These are phyloP conservation scores for Stereum hirsutum DNA, from an alignment of 1,284 basidiomycete genomes.

Conservation along the genomic window DNA sequence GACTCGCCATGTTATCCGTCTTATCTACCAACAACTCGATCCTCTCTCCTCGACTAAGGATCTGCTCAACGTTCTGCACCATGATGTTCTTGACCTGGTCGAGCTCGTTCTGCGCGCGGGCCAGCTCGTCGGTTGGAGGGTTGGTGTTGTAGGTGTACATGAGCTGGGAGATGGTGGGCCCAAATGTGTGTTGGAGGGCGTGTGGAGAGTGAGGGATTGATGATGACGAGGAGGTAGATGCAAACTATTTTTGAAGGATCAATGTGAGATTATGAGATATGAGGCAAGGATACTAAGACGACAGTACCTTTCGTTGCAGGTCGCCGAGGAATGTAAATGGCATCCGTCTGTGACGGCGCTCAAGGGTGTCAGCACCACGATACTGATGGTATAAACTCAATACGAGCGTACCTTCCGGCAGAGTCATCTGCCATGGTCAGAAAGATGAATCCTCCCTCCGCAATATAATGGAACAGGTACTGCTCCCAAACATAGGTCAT, in stretches of 20 bases:
- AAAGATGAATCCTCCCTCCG: slow-evolving; percentile 79
- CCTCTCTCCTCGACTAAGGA: slow-evolving; percentile 88
- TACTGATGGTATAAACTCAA: neutral
- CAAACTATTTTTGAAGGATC: slow-evolving; percentile 47
- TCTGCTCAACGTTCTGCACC: slow-evolving; percentile 95
- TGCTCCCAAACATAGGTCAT: slow-evolving; percentile 95
- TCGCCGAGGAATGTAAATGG: slow-evolving; percentile 92
- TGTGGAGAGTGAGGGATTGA: slow-evolving; percentile 35
- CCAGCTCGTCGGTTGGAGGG: slow-evolving; percentile 88
- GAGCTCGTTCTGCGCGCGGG: slow-evolving; percentile 85
- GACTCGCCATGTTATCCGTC: slow-evolving; percentile 91
- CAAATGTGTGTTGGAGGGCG: slow-evolving; percentile 63
- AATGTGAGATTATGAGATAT: slow-evolving; percentile 5
- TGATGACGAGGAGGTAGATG: slow-evolving; percentile 46
- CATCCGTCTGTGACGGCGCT: slow-evolving; percentile 52
- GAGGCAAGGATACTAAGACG: slow-evolving; percentile 3
- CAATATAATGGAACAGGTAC: slow-evolving; percentile 94
- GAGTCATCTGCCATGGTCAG: slow-evolving; percentile 92
- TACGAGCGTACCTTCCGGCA: slow-evolving; percentile 60
- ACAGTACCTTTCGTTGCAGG: slow-evolving; percentile 62
- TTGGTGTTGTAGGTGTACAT: slow-evolving; percentile 84
- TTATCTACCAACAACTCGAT: slow-evolving; percentile 96
- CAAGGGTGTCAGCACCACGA: slow-evolving; percentile 3
- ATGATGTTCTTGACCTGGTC: slow-evolving; percentile 95
- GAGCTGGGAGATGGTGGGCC: slow-evolving; percentile 56